Conservation (phyloP, 2,329 filamentous ascomycete genomes). For the Fusarium concolor region DNA sequence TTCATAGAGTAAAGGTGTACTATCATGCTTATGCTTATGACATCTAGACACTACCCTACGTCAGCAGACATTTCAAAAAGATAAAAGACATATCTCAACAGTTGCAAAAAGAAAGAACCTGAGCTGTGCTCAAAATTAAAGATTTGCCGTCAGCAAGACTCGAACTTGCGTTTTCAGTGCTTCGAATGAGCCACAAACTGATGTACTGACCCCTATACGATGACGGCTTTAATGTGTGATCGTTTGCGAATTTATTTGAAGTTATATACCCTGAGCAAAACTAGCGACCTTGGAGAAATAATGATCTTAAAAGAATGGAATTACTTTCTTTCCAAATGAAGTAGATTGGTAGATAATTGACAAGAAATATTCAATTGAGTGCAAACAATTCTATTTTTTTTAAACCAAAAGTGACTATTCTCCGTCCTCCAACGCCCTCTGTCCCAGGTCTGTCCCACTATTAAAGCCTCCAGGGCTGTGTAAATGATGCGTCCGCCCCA, state of each 20-base stretch:
- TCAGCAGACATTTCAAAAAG: not conserved
- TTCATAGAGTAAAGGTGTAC: not conserved
- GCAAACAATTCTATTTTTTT: not conserved
- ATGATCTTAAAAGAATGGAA: too few species aligned
- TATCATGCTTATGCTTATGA: not conserved
- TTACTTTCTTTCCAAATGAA: too few species aligned
- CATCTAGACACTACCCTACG: too few species aligned
- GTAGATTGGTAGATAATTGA: not conserved
- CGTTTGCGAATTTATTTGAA: rapidly evolving
- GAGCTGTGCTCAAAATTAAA: too few species aligned
- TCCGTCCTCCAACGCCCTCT: too few species aligned
- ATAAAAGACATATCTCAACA: not conserved
- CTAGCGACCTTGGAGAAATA: not conserved
- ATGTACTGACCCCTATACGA: conserved; percentile 45
- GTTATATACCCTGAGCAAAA: not conserved
- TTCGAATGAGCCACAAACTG: conserved; percentile 39
- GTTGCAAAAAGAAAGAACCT: conserved; percentile 2
- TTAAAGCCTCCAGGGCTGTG: too few species aligned
- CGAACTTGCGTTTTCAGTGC: conserved; percentile 43
- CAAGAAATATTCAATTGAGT: not conserved
- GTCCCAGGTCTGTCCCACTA: too few species aligned
- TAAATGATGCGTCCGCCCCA: not conserved
- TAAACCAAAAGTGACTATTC: too few species aligned
- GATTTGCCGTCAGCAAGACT: conserved; percentile 43
- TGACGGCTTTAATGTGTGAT: conserved; percentile 37